These are phyloP conservation scores for Microdochium paspali DNA, from an alignment of 2,329 filamentous ascomycete species.

Conservation along the genomic window DNA sequence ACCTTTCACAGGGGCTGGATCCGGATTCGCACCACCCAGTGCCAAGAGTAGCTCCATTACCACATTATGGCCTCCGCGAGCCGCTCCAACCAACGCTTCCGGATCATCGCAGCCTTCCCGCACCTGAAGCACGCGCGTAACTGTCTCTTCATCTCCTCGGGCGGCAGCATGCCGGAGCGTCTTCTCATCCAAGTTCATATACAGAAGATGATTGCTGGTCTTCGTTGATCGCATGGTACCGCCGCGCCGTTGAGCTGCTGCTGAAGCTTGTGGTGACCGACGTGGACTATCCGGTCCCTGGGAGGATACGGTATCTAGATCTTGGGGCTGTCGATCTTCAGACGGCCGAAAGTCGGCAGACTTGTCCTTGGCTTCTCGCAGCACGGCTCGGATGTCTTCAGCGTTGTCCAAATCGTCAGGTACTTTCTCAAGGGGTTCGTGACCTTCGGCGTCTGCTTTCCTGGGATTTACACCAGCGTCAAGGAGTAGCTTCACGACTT, in stretches of 20 bases:
- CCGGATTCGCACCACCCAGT: slow-evolving; percentile 54
- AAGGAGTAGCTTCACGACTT: slow-evolving; percentile 76
- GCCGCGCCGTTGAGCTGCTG: slow-evolving; percentile 34
- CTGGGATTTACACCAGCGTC: slow-evolving; percentile 85
- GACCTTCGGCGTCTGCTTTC: slow-evolving; percentile 82
- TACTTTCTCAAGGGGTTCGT: slow-evolving; percentile 82
- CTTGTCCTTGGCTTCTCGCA: slow-evolving; percentile 51
- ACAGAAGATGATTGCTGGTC: slow-evolving; percentile 54
- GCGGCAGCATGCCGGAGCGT: slow-evolving; percentile 51
- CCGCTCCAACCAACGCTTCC: slow-evolving; percentile 81
- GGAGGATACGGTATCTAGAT: slow-evolving; percentile 39
- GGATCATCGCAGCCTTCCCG: slow-evolving; percentile 60
- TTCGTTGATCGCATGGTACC: slow-evolving; percentile 52
- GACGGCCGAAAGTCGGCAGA: slow-evolving; percentile 45
- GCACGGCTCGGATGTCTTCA: slow-evolving; percentile 64
- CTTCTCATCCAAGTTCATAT: slow-evolving; percentile 54
- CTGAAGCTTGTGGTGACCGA: slow-evolving; percentile 39
- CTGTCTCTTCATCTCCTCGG: slow-evolving; percentile 51
- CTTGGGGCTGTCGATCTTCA: slow-evolving; percentile 44
- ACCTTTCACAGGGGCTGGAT: slow-evolving; percentile 56
- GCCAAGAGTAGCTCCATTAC: slow-evolving; percentile 72
- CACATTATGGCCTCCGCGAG: slow-evolving; percentile 82
- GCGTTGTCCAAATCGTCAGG: slow-evolving; percentile 66
- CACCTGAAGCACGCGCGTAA: slow-evolving; percentile 51
- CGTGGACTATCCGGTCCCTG: slow-evolving; percentile 50